These are phyloP conservation scores for Dianthus caryophyllus DNA, from an alignment of 148 eudicot genomes.

Conservation along the genomic window DNA sequence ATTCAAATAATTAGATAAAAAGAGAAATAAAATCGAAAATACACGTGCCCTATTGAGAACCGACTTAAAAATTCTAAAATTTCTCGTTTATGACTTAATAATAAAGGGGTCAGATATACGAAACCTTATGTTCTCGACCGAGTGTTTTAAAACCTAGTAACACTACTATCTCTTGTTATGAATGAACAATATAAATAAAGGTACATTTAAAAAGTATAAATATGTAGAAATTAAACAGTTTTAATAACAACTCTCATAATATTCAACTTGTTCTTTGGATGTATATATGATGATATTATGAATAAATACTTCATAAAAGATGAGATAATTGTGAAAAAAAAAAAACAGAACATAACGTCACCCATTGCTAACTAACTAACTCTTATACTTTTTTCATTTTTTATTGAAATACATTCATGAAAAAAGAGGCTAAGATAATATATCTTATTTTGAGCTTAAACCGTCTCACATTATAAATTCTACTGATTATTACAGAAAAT, in stretches of 20 bases:
- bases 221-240: too few relatives aligned
- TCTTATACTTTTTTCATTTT: not conserved
- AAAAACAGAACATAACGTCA: constrained; percentile 27
- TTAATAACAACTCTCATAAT: not conserved
- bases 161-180: too few relatives aligned
- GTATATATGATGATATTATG: constrained; percentile 6
- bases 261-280: not conserved
- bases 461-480: too few relatives aligned
- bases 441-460: not conserved
- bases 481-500: too few relatives aligned
- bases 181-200: too few relatives aligned
- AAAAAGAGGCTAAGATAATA: not conserved
- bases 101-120: not conserved
- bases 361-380: not conserved
- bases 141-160: too few relatives aligned
- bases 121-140: not conserved
- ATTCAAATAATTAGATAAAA: too few relatives aligned
- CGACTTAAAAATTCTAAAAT: not conserved
- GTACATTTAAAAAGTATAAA: too few relatives aligned
- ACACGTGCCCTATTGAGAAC: too few relatives aligned
- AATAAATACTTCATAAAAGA: not conserved
- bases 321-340: constrained; percentile 8
- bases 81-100: too few relatives aligned
- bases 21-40: too few relatives aligned
- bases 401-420: not conserved